Percentiles rank a stretch among this genome's conserved stretches.
Evolutionary conservation across 805 yeast genomes (phyloP).

Genomic region (Teunomyces panamensis): DNA sequence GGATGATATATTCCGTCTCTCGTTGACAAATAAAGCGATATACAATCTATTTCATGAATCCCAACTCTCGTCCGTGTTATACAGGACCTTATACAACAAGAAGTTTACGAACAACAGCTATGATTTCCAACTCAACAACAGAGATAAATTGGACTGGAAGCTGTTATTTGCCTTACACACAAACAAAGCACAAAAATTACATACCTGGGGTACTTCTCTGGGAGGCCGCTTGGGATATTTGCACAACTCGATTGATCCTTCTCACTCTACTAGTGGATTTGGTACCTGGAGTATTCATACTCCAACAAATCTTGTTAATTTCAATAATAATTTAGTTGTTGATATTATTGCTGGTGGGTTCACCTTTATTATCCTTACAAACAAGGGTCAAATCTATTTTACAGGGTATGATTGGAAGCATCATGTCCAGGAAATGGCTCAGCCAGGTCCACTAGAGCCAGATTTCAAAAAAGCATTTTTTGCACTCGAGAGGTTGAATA

Average conservation of each 20-base stretch:
- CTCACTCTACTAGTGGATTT: slow-evolving; percentile 13
- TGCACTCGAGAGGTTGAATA: slow-evolving; percentile 6
- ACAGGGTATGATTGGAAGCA: slow-evolving; percentile 43
- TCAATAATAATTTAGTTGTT: slow-evolving; percentile 32
- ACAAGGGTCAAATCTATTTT: slow-evolving; percentile 52
- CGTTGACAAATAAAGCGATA: slow-evolving; percentile 22
- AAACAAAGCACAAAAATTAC: slow-evolving; percentile 31
- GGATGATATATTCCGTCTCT: slow-evolving; percentile 39
- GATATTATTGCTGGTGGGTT: slow-evolving; percentile 66
- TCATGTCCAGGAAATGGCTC: slow-evolving; percentile 9
- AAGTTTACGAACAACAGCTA: slow-evolving; percentile 38
- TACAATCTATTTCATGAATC: slow-evolving; percentile 33
- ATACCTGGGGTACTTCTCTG: slow-evolving; percentile 49
- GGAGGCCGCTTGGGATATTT: slow-evolving; percentile 49
- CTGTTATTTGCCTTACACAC: slow-evolving; percentile 42
- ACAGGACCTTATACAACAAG: slow-evolving; percentile 39
- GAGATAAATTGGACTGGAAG: slow-evolving; percentile 46
- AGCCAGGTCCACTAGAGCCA: slow-evolving; percentile 28
- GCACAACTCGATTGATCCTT: slow-evolving; percentile 22
- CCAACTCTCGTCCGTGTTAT: slow-evolving; percentile 25
- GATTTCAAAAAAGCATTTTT: slow-evolving; percentile 11
- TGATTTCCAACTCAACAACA: slow-evolving; percentile 30
- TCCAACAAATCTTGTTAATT: slow-evolving; percentile 37
- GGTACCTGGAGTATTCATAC: slow-evolving; percentile 28
- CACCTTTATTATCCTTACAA: slow-evolving; percentile 56